Base-by-base conservation (phyloP, 371 early-diverging fungal genomes). In the Gilbertella persicaria region DNA sequence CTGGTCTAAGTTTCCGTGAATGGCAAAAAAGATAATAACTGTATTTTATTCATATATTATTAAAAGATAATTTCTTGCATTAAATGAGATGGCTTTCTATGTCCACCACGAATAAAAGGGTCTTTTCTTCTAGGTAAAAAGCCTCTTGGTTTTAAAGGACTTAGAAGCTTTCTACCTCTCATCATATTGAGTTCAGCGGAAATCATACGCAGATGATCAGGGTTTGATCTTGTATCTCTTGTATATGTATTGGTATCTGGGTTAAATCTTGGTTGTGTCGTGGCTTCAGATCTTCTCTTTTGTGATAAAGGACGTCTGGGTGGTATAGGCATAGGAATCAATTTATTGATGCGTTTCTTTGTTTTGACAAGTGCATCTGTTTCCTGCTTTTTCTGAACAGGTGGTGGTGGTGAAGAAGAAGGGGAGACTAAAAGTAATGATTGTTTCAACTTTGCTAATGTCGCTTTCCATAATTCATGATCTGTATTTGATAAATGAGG, bases 131-230 rank as follows among this genome's bases (percentile, higher is more conserved):
- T 71, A 25, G 82, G 75, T 24, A 83, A 64, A 43, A 76, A 79
- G 14, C 82, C 80, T 51, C 84, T 70, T 4, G 84, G 84, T 59
- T 81, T 83, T 24, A 83, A 56, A 12, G 84, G 84, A 35, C 78
- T 73, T 43, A 78, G 58, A 3, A 83, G 51, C 50, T 83, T 83
- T 35, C 75, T 70, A 13, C 69, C 58, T 39, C 80, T 69, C 65
- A 83, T 81, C 84, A 83, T 83, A 36, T 75, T 71, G 50, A 83
- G 46, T 56, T 83, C 84, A 28, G 79, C 73, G 20, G 82, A 75
- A 49, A 83, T 83, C 76, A 83, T 83, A 42, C 82, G 62, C 45
- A 83, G 46, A 60, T 83, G 80, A 62, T 78, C 84, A 25, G 84
- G 62, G 45, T 83, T 83, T 45, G 82, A 81, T 23, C 84, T 73